These are phyloP conservation scores for Phytophthora pinifolia DNA, from an alignment of 352 stramenopile genomes.

Conservation along the genomic window DNA sequence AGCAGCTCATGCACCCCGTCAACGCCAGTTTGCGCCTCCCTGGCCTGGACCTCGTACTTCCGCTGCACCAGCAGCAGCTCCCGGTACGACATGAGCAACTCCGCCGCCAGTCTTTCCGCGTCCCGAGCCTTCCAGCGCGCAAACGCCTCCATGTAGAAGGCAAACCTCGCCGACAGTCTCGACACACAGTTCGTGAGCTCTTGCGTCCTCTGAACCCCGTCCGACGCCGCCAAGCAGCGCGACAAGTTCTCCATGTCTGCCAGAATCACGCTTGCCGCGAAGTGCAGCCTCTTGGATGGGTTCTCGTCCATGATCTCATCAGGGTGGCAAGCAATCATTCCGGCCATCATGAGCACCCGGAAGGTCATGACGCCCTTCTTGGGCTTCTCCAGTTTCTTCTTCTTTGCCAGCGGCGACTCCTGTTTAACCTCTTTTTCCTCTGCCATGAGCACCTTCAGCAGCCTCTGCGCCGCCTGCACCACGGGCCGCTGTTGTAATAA, in stretches of 20 bases:
- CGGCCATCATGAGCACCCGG: conserved; percentile 71
- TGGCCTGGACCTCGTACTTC: conserved; percentile 42
- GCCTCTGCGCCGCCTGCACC: conserved; percentile 45
- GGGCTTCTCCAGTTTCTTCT: conserved; percentile 1
- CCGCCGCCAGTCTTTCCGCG: conserved; percentile 47
- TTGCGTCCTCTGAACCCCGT: conserved; percentile 17
- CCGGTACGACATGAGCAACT: conserved; percentile 59
- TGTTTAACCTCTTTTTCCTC: conserved; percentile 5
- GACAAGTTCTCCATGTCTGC: conserved; percentile 40
- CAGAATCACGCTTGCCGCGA: conserved; percentile 43
- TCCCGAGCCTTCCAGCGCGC: conserved; percentile 60
- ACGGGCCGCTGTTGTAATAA: conserved; percentile 62
- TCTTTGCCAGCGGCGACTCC: conserved; percentile 1
- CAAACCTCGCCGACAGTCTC: conserved; percentile 53
- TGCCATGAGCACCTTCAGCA: conserved; percentile 58
- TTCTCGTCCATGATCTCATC: conserved; percentile 63
- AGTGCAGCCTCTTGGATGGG: conserved; percentile 42
- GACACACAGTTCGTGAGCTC: conserved; percentile 47
- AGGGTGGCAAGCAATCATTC: conserved; percentile 69
- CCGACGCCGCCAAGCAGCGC: conserved; percentile 31
- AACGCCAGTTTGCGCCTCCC: conserved; percentile 26
- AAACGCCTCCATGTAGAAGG: conserved; percentile 72
- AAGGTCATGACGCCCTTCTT: conserved; percentile 36
- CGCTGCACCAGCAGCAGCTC: conserved; percentile 47
- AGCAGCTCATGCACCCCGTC: conserved; percentile 60